These are phyloP conservation scores for Dictyostelium brefeldianum DNA, from an alignment of 78 protist genomes.

Conservation along the genomic window DNA sequence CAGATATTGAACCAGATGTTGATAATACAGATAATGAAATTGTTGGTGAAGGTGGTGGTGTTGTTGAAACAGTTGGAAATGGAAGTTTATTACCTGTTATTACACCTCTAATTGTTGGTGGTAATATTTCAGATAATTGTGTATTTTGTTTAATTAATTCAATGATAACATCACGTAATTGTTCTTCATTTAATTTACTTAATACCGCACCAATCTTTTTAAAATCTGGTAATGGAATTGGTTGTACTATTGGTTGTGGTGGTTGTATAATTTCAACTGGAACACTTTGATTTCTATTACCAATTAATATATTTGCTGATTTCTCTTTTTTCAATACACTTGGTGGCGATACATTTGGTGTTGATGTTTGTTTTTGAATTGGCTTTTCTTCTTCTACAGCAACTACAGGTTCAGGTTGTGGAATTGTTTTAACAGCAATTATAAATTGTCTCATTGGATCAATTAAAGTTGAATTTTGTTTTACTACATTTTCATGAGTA, in stretches of 20 bases:
- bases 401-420: background rate
- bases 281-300: background rate
- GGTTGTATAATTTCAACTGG: background rate
- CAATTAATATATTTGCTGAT: slow-evolving; percentile 10
- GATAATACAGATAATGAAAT: background rate
- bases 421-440: slow-evolving; percentile 48
- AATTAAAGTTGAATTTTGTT: slow-evolving; percentile 24
- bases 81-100: slow-evolving; percentile 22
- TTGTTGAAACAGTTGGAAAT: background rate
- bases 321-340: background rate
- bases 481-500: slow-evolving; percentile 71
- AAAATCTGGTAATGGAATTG: slow-evolving; percentile 49
- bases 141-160: slow-evolving; percentile 45
- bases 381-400: background rate
- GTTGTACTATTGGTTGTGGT: background rate
- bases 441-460: slow-evolving; percentile 52
- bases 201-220: slow-evolving; percentile 46
- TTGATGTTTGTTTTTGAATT: background rate
- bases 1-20: background rate
- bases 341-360: background rate
- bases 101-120: slow-evolving; percentile 39
- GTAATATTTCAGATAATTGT: slow-evolving; percentile 21
- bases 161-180: slow-evolving; percentile 40
- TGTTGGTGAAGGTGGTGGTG: slow-evolving; percentile 31
- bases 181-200: slow-evolving; percentile 30